Percentiles rank a stretch among this genome's conserved stretches.
phyloP scores from a whole-genome alignment of 1,284 basidiomycete genomes.

The Ustilago esculenta region DNA sequence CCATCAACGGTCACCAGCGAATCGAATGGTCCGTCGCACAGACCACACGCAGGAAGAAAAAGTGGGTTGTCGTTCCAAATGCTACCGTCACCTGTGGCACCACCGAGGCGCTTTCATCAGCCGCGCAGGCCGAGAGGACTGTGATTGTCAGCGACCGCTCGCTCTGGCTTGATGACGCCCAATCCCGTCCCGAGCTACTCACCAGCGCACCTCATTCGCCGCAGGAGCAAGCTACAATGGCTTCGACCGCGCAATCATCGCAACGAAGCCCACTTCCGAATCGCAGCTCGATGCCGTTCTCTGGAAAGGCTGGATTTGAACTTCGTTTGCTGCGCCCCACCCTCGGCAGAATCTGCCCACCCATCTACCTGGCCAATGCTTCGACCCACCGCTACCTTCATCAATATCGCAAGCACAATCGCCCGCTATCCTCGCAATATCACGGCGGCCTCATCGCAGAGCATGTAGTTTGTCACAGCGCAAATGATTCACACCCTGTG shows the following conservation, averaged over 20 bases:
- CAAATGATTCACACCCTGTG: constrained; percentile 2
- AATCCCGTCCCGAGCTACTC: no score
- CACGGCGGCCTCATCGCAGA: not conserved
- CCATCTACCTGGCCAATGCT: constrained; percentile 47
- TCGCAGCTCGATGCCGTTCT: constrained; percentile 35
- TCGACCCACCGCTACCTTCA: constrained; percentile 46
- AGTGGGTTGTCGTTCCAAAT: constrained; percentile 57
- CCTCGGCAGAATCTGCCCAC: constrained; percentile 18
- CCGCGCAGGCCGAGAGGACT: constrained; percentile 38
- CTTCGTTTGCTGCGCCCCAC: constrained; percentile 48
- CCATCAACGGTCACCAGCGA: constrained; percentile 29
- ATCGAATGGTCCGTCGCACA: constrained; percentile 53
- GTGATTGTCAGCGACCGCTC: constrained; percentile 51
- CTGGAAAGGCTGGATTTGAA: constrained; percentile 51
- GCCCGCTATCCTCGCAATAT: not conserved
- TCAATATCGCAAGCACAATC: constrained; percentile 8
- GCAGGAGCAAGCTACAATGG: not conserved
- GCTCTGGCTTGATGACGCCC: constrained; percentile 27
- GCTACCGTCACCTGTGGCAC: constrained; percentile 21
- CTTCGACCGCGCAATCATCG: not conserved
- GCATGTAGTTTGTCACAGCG: not conserved
- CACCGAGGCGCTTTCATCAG: constrained; percentile 1
- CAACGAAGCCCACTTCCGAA: constrained; percentile 1
- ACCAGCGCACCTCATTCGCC: not conserved
- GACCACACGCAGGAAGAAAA: constrained; percentile 42